Conservation (phyloP, 768 basidiomycete genomes). For the Paxillus ammoniavirescens region DNA sequence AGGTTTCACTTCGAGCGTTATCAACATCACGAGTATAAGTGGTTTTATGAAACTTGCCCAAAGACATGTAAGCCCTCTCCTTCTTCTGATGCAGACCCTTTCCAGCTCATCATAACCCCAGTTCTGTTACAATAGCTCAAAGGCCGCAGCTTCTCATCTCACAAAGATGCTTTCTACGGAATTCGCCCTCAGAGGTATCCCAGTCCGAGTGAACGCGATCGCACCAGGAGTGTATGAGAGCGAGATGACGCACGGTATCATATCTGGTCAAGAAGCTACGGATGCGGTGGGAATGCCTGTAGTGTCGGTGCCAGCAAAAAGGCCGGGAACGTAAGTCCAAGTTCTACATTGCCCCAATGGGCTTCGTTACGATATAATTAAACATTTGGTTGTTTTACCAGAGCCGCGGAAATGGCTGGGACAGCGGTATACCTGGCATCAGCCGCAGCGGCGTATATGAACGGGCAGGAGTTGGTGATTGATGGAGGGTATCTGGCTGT, state of each 20-base stretch:
- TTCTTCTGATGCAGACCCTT: not conserved
- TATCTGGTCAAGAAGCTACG: conserved; percentile 43
- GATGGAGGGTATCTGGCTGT: conserved; percentile 76
- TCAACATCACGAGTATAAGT: conserved; percentile 79
- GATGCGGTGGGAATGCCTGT: conserved; percentile 60
- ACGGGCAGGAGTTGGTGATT: conserved; percentile 75
- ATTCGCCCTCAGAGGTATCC: conserved; percentile 63
- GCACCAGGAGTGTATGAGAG: conserved; percentile 77
- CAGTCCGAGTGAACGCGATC: conserved; percentile 70
- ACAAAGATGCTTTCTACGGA: conserved; percentile 77
- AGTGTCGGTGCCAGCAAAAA: conserved; percentile 56
- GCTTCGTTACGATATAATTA: not conserved
- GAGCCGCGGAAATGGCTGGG: conserved; percentile 73
- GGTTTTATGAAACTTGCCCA: conserved; percentile 70
- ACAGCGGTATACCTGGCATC: conserved; percentile 76
- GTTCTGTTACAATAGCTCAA: conserved; percentile 83
- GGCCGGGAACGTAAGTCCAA: conserved; percentile 64
- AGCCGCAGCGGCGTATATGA: conserved; percentile 68
- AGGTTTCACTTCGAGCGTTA: conserved; percentile 60
- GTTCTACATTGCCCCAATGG: not conserved
- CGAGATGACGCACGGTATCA: conserved; percentile 64
- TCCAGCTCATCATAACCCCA: conserved; percentile 25
- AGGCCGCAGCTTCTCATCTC: conserved; percentile 76
- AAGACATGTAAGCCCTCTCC: conserved; percentile 54
- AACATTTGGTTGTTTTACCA: conserved; percentile 25